Evolutionary conservation across 2,329 filamentous ascomycete genomes (phyloP), one percentile per base, ranked within the genome.

Genomic region (Colletotrichum karsti): DNA sequence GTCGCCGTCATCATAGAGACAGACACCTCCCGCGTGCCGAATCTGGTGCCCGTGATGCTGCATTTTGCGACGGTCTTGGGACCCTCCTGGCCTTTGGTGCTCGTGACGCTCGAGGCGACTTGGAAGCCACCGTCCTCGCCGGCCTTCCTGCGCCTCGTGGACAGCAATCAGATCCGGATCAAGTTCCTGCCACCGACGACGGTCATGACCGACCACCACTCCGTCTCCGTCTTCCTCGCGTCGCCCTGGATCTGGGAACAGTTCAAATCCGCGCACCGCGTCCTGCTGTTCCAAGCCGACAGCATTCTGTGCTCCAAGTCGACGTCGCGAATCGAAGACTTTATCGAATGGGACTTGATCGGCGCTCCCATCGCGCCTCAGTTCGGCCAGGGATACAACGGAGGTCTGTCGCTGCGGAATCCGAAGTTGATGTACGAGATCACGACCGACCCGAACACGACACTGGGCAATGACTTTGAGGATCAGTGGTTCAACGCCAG

Each of bases 41-140:
- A 77, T 33, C 71, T 82, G 13, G 71, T 81, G 35, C 79, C 80
- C 7, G 69, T 81, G 15, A 75, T 82, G 41, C 70, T 82, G 15
- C 79, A 82, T 66, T 82, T 80, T 69, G 72, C 75, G 39, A 73
- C 73, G 50, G 78, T 82, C 13, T 78, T 84, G 5, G 83, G 82
- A 1, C 80, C 82, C n/a, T 68, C 70, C 12, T 84, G 82, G 82
- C 81, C 81, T 6, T 78, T 85, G 74, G 83, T 26, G 77, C 83
- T 48, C 82, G 79, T 72, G 83, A 82, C 3, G 74, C 77, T 3
- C 70, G 74, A 22, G 72, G 73, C 7, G 8, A 61, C 18, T 57
- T 57, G 71, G 30, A 70, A 22, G 33, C 44, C 30, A 2, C 62
- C 64, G n/a, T n/a, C n/a, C n/a, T n/a, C n/a, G n/a, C 44, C 33